Base-by-base conservation (phyloP, 345 rosid genomes). In the Syzygium jambos region DNA sequence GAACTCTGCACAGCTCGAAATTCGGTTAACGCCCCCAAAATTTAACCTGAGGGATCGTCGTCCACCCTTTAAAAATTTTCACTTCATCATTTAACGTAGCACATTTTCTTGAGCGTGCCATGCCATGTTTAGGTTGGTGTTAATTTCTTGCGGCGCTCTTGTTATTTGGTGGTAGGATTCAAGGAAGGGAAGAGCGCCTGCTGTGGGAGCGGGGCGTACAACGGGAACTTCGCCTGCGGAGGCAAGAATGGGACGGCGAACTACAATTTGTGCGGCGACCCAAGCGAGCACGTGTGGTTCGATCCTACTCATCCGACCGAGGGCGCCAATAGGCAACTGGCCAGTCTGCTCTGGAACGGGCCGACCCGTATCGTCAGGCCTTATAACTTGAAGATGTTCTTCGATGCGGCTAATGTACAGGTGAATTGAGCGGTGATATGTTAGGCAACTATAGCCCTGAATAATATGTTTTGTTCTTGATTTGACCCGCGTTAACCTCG, bases 131-230 rank as follows among this genome's bases (percentile, higher is more conserved):
- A 52, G 23, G 38, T 9, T 16, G 57, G 23, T 9, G 5, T 51
- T 30, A 83, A 83, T 29, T 7, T 23, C 21, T 9, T 7, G 55
- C 8, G 55, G 41, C 43, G 38, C 57, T 84, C 34, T 16, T 52
- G 41, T 54, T 5, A 46, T 2, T 25, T 6, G 84, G 56, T 15
- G 16, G 52, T 14, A 89, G 87, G 88, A 52, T 84, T 86, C 57
- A 73, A 65, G 38, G 78, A 52, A 52, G 82, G 88, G 77, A 57
- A 43, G 59, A 56, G 80, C 2, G 87, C 90, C 9, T 89, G 89
- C 82, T 89, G 89, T 14, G 89, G 88, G 5, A 87, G 87, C 78
- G 90, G 88, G 51, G 12, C 54, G 13, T 78, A 68, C 85, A 73
- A 85, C 61, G 85, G 83, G 13, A n/a, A 55, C 30, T 68, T 85